Conservation (phyloP, 441 rosid genomes). For the Eugenia klotzschiana region DNA sequence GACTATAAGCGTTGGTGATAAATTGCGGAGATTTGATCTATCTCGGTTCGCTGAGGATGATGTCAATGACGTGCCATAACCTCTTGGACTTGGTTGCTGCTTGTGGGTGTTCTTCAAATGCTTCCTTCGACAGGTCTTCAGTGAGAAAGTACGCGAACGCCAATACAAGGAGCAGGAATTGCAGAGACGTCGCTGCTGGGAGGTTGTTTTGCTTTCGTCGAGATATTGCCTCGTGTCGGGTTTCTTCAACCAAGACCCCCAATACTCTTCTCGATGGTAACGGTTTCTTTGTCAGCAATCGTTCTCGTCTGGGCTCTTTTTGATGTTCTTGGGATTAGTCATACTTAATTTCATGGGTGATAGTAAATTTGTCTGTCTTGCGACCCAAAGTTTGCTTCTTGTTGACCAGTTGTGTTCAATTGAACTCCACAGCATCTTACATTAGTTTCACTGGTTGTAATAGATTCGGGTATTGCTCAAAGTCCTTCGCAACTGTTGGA, state of each 20-base stretch:
- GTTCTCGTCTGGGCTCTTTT: neutral
- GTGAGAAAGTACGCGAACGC: conserved; percentile 16
- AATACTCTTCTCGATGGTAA: conserved; percentile 44
- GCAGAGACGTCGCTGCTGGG: conserved; percentile 16
- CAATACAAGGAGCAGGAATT: conserved; percentile 13
- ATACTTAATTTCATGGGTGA: neutral
- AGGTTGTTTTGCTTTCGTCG: conserved; percentile 33
- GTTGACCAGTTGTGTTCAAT: neutral
- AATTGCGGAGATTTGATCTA: neutral
- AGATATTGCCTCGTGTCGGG: conserved; percentile 27
- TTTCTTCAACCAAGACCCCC: conserved; percentile 37
- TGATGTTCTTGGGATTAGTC: neutral
- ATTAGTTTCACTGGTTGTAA: conserved; percentile 1
- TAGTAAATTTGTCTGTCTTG: neutral
- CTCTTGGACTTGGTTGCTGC: conserved; percentile 52
- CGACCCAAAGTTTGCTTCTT: neutral
- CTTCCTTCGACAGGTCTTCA: conserved; percentile 27
- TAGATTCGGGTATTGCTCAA: conserved; percentile 26
- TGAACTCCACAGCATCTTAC: neutral
- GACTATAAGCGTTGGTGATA: neutral
- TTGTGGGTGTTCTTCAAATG: conserved; percentile 49
- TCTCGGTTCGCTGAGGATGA: conserved; percentile 25
- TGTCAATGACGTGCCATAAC: conserved; percentile 53
- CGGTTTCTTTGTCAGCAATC: neutral
- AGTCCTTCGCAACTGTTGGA: conserved; percentile 27